Conservation (phyloP, 2,329 filamentous ascomycete genomes). For the Ceratocystis albifundus region DNA sequence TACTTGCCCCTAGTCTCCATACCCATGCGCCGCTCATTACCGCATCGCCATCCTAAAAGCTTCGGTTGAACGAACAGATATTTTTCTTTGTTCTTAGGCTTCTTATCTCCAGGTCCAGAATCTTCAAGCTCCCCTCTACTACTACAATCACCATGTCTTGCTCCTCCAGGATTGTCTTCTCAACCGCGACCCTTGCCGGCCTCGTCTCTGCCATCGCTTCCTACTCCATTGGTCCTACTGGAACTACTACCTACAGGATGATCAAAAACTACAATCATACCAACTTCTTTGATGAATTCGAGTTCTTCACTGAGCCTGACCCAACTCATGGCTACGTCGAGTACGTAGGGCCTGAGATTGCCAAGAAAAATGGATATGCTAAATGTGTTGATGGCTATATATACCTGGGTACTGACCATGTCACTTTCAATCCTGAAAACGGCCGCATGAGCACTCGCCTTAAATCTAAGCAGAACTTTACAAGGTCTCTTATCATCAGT, state of each 20-base stretch:
- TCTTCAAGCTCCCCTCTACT: no score
- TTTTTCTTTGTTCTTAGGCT: neutral
- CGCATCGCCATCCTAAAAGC: neutral
- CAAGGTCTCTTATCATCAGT: slow-evolving; percentile 56
- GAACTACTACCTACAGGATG: slow-evolving; percentile 34
- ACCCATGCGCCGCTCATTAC: no score
- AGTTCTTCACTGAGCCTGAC: slow-evolving; percentile 48
- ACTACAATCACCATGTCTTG: slow-evolving; percentile 12
- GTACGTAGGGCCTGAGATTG: slow-evolving; percentile 50
- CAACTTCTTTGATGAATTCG: slow-evolving; percentile 47
- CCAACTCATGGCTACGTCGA: slow-evolving; percentile 66
- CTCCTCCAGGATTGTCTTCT: slow-evolving; percentile 10
- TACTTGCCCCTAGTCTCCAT: no score
- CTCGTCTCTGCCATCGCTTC: slow-evolving; percentile 3
- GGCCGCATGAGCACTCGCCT: slow-evolving; percentile 63
- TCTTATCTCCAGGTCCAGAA: neutral
- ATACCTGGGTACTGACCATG: slow-evolving; percentile 59
- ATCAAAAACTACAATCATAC: slow-evolving; percentile 38
- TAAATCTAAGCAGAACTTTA: slow-evolving; percentile 54
- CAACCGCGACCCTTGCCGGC: slow-evolving; percentile 13
- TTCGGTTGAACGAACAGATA: neutral
- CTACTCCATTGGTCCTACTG: neutral
- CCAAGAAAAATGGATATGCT: slow-evolving; percentile 47
- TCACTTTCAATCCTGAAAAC: slow-evolving; percentile 40
- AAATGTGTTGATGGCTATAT: slow-evolving; percentile 44